These are phyloP conservation scores for Colletotrichum chlorophyti DNA, from an alignment of 2,329 filamentous ascomycete genomes.

Conservation along the genomic window DNA sequence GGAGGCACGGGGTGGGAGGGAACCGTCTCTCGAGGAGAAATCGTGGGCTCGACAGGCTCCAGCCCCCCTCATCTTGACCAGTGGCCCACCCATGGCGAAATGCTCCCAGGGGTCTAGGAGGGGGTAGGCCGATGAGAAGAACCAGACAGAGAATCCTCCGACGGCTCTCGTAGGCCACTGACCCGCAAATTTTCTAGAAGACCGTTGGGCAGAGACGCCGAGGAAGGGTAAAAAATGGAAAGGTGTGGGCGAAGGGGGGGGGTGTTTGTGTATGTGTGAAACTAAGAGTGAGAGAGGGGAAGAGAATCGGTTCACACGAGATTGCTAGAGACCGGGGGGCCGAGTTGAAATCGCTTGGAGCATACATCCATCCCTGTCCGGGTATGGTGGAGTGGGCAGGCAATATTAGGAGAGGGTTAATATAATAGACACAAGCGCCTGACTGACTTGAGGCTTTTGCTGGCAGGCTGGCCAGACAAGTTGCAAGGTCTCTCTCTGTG, in stretches of 20 bases:
- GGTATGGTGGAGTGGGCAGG: constrained; percentile 26
- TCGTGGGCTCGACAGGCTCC: constrained; percentile 28
- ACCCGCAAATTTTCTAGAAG: constrained; percentile 54
- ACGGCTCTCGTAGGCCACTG: constrained; percentile 43
- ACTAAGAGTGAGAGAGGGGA: constrained; percentile 29
- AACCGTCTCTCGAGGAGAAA: constrained; percentile 26
- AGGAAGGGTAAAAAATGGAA: constrained; percentile 45
- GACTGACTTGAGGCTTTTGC: constrained; percentile 29
- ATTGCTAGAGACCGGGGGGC: constrained; percentile 48
- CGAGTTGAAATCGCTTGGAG: constrained; percentile 42
- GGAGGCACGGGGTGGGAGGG: constrained; percentile 35
- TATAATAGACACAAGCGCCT: constrained; percentile 30
- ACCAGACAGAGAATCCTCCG: constrained; percentile 56
- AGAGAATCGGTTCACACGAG: constrained; percentile 55
- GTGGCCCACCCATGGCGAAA: constrained; percentile 31
- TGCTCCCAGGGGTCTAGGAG: constrained; percentile 35
- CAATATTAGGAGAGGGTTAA: constrained; percentile 28
- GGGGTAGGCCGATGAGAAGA: constrained; percentile 41
- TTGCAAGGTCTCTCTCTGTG: constrained; percentile 17
- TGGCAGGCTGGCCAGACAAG: constrained; percentile 17
- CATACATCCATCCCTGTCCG: constrained; percentile 28
- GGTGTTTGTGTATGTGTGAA: constrained; percentile 30
- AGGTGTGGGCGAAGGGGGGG: constrained; percentile 39
- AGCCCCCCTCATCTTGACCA: constrained; percentile 30
- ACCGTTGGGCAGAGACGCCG: constrained; percentile 53